Evolutionary conservation across 257 asterid species (phyloP), one percentile per base, ranked within the genome.

Genomic region (Fraxinus pennsylvanica): DNA sequence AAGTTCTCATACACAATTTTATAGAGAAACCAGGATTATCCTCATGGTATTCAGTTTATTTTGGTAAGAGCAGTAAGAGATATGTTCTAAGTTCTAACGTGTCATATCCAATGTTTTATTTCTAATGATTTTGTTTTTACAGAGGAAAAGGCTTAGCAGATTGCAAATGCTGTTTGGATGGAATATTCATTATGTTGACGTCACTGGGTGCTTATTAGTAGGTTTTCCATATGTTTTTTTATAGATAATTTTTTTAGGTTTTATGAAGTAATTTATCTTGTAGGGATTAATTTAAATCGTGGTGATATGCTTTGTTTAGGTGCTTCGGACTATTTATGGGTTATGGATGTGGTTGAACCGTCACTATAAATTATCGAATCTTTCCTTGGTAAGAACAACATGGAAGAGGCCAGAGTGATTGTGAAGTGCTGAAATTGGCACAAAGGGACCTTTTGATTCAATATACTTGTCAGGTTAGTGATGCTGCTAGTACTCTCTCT

Each of bases 131-230:
- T 54, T 81, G 36, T 63, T 76, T 36, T 74, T 81, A 65, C 96
- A 95, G 98, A 89, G 76, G 87, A 86, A 98, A 84, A 89, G 97
- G 87, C 75, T 95, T 33, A 82, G 78, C 74, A 86, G 94, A 68
- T 91, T 95, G 80, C 91, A 90, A 82, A 81, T 84, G 88, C 82
- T 91, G 76, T 93, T 87, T 73, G 98, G 97, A 30, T 95, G 99
- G 98, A 78, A 76, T 75, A 89, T 95, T 77, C 89, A 90, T 81
- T 88, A 72, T 74, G 75, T 91, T 32, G 98, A 93, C 74, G 90
- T 91, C 82, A 90, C 97, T 61, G 85, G 86, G 65, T 81, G 94
- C 81, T 27, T 95, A 67, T 77, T 33, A 67, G 99, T 93, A 90
- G 3, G 89, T 79, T 21, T 74, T 57, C 43, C 67, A 5, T 35